Evolutionary conservation across 805 yeast species (phyloP), one percentile per base, ranked within the genome.

Genomic region (Ogataea ganodermae): DNA sequence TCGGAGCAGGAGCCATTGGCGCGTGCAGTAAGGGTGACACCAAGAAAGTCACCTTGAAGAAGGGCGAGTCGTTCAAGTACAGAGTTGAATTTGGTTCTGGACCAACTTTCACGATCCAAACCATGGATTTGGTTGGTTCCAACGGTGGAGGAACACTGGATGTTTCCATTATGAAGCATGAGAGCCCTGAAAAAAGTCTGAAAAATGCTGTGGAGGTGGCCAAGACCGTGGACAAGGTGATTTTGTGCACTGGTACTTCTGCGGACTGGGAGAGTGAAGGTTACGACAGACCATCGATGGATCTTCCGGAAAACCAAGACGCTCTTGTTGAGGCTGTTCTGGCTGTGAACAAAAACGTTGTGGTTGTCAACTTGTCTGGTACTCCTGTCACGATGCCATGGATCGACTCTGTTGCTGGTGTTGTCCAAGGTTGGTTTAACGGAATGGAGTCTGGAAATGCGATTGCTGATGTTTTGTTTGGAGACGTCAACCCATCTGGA

Each of bases 241-340:
- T 81, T 16, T 55, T 81, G 38, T 62, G 71, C 45, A 66, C 76
- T 44, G 86, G 87, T 27, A 67, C 79, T 48, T 72, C 76, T 51
- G 65, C 65, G 23, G 84, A 79, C 33, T 80, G 79, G 75, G 86
- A 82, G 60, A 66, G 78, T 21, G 86, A 82, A 61, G 84, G 86
- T 32, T 73, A 68, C 52, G 87, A 81, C 59, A 68, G 86, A 57
- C 58, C 61, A 3, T 52, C 68, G 57, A 68, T 82, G 78, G 71
- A 72, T 37, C 66, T 80, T 22, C 86, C 86, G 22, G 74, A 75
- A 12, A 53, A 59, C 37, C 73, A 76, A 22, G 71, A 76, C 44
- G 68, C 72, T 37, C 68, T 81, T 48, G 69, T 80, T 24, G 62
- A 56, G 21, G 76, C 70, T 9, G 72, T 81, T 9, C 48, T 68